Evolutionary conservation across 768 basidiomycete species (phyloP), one percentile per base, ranked within the genome.

Genomic region (Suillus weaverae): DNA sequence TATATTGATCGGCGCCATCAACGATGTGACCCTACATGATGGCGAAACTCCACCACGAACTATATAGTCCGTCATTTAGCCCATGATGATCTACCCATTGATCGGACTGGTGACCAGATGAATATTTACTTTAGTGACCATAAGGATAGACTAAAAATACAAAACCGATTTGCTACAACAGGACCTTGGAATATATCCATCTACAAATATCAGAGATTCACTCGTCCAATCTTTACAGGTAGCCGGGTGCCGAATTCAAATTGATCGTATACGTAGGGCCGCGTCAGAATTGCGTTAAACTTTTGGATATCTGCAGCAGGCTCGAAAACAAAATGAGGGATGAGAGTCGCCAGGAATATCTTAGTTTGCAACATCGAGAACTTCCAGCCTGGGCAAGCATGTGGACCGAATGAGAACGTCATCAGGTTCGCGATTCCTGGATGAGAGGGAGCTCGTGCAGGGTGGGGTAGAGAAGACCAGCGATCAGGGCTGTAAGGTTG

Each of bases 401-500:
- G 79, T 14, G 80, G 79, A 5, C 84, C 85, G 62, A 83, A 80
- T 1, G 83, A 81, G 69, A 87, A 87, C 7, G 84, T 81, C 84
- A 85, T 82, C 35, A 84, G 36, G 67, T 83, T 81, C 30, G 76
- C 80, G 13, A 86, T 69, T 26, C 85, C 86, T 10, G 84, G 85
- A 54, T 81, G 78, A 18, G 71, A 63, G 4, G 79, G 76, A 6
- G 76, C 70, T 20, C 74, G 74, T 13, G 79, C 80, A 6, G 68
- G 63, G 2, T 72, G 62, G 0, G 83, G 80, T 11, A 84, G 73
- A 20, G 78, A 71, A 41, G 69, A 66, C 86, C 86, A 88, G 54
- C 87, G 81, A 60, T 84, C 81, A 50, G 86, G 86, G 44, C 86
- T 86, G 61, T 26, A 13, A 33, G 9, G 26, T 33, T 39, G 13